phyloP scores from a whole-genome alignment of 176 grass and related monocot genomes.

The Otatea glauca region DNA sequence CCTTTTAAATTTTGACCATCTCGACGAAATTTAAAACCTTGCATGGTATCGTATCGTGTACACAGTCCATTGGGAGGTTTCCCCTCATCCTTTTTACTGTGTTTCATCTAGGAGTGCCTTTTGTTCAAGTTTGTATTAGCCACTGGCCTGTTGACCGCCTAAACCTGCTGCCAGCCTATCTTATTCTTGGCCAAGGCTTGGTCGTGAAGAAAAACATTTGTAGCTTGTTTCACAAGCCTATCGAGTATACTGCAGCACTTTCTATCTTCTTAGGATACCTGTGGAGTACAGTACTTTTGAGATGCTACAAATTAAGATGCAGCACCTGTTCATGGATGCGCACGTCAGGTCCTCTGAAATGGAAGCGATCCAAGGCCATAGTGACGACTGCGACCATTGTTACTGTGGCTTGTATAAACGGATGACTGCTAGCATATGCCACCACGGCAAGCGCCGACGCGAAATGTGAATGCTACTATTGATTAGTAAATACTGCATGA shows the following conservation, averaged over 20 bases:
- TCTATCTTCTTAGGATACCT: not conserved
- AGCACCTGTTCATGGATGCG: not conserved
- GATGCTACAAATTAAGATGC: not conserved
- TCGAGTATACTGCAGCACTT: not conserved
- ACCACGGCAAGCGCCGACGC: not conserved
- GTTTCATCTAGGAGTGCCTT: not conserved
- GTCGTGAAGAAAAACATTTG: not conserved
- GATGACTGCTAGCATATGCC: not conserved
- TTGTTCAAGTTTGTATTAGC: not conserved
- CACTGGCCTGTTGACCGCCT: not conserved
- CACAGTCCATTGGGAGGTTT: not conserved
- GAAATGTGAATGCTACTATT: not conserved
- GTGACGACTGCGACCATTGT: not conserved
- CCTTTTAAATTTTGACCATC: too few relatives aligned
- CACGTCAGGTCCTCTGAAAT: not conserved
- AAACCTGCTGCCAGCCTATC: not conserved
- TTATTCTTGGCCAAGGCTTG: not conserved
- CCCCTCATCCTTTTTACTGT: not conserved
- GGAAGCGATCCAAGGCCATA: too few relatives aligned
- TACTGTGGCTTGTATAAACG: too few relatives aligned
- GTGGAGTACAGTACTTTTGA: not conserved
- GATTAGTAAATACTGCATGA: not conserved
- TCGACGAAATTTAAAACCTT: too few relatives aligned
- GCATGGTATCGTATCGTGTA: too few relatives aligned
- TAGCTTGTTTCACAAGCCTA: slow-evolving; percentile 3